Percentiles rank a stretch among this genome's conserved stretches.
These are phyloP conservation scores for Phalaenopsis aphrodite DNA, from an alignment of 106 monocot genomes.

Conservation along the genomic window DNA sequence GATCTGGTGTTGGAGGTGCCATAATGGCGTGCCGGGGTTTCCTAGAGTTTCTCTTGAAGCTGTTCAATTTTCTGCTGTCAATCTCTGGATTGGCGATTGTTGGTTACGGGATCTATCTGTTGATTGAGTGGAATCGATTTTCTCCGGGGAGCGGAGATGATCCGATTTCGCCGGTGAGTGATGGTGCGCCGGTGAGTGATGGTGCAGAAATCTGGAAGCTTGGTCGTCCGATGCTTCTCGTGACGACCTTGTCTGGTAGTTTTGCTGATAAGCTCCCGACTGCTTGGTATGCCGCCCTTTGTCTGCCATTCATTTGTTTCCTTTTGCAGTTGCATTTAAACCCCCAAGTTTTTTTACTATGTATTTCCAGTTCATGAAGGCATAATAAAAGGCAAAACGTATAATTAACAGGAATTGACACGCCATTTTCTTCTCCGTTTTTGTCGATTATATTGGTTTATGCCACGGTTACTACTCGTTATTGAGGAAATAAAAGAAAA, in stretches of 20 bases:
- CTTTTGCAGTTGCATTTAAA: not conserved
- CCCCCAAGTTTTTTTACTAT: not conserved
- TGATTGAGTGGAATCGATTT: constrained; percentile 52
- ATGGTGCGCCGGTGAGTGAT: constrained; percentile 12
- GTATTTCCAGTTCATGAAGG: not conserved
- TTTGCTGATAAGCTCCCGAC: constrained; percentile 46
- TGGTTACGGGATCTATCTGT: constrained; percentile 66
- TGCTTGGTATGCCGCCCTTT: constrained; percentile 46
- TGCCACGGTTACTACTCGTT: not conserved
- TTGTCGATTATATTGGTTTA: not conserved
- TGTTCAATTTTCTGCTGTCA: constrained; percentile 62
- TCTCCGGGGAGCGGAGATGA: constrained; percentile 18
- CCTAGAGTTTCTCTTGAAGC: constrained; percentile 67
- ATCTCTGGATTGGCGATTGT: constrained; percentile 63
- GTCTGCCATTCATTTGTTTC: not conserved
- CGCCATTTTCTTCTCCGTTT: not conserved
- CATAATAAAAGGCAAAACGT: not conserved
- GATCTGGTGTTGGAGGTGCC: not conserved
- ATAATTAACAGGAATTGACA: not conserved
- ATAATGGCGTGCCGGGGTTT: constrained; percentile 64
- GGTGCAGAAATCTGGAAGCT: constrained; percentile 32
- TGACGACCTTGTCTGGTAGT: constrained; percentile 35
- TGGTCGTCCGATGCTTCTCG: constrained; percentile 51
- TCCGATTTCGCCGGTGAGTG: constrained; percentile 10
- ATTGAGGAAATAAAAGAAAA: not conserved